Base-by-base conservation (phyloP, 2,329 filamentous ascomycete species). In the Scopulariopsis brevicaulis region DNA sequence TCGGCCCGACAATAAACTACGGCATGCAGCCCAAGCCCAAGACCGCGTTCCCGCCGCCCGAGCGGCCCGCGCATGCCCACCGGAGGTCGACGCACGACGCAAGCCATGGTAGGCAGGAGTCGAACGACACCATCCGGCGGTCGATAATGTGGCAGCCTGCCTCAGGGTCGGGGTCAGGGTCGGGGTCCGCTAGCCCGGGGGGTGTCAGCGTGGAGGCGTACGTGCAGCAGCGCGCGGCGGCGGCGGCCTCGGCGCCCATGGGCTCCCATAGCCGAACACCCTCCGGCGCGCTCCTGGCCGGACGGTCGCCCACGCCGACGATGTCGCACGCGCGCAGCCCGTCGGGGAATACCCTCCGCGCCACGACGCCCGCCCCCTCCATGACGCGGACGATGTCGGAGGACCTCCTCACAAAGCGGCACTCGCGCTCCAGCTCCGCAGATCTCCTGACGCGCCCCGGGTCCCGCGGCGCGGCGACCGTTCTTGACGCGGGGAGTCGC, bases 141-240 rank as follows among this genome's bases (percentile, higher is more conserved):
- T 90, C 81, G 64, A 74, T 94, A 62, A 76, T 86, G 4, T 96
- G 92, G 92, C 87, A 91, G 63, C 90, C 92, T 6, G 85, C 81
- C 40, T 82, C 82, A 66, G 74, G 76, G 40, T 71, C 75, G 40
- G 73, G 75, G 14, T 71, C 75, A 40, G 73, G 75, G 14, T 32
- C 28, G 4, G 28, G 28, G 28, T 76, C 75, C 11, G 74, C 75
- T 20, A 71, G 74, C 32, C 35, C 28, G 7, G 34, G 61, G 22
- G 69, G 74, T 10, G 67, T 96, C 14, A 88, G 86, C 4, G 79
- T 90, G 0, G 90, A 96, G 68, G 84, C 95, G 64, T 96, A 87
- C 71, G 90, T 96, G 6, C 84, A 90, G 64, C 86, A 93, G 64
- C 84, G 90, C 61, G 86, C 82, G 4, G 75, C 78, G 20, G 75